phyloP scores from a whole-genome alignment of 208 protist genomes.

The Acanthamoeba sp. region DNA sequence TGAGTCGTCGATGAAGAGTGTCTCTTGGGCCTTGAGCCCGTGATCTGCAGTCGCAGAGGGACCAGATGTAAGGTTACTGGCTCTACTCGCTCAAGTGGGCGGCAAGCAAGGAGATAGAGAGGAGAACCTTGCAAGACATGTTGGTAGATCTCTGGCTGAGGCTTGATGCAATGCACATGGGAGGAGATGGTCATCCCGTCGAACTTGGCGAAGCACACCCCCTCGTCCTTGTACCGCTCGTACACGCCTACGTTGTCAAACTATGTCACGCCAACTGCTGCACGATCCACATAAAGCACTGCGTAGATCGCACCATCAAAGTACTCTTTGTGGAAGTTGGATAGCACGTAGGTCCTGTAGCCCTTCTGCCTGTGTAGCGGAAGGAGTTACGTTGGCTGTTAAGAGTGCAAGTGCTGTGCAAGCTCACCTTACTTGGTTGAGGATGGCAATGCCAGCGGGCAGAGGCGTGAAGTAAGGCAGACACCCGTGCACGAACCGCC shows the following conservation, averaged over 20 bases:
- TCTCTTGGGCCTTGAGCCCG: background rate
- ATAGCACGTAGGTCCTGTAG: conserved; percentile 33
- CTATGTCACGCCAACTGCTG: background rate
- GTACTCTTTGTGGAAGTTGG: conserved; percentile 68
- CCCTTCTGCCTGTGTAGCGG: background rate
- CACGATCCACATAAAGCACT: background rate
- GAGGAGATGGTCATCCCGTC: conserved; percentile 51
- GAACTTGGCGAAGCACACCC: conserved; percentile 34
- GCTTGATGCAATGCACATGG: conserved; percentile 46
- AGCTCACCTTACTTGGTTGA: conserved; percentile 29
- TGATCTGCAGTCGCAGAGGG: background rate
- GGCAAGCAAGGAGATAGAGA: background rate
- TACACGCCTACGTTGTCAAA: background rate
- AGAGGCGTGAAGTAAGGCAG: conserved; percentile 38
- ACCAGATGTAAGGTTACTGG: background rate
- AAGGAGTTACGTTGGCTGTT: background rate
- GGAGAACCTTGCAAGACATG: background rate
- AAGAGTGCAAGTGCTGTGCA: background rate
- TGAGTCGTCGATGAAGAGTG: conserved; percentile 38
- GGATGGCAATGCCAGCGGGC: background rate
- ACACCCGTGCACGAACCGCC: conserved; percentile 24
- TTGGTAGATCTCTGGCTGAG: conserved; percentile 49
- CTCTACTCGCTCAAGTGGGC: background rate
- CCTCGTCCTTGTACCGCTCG: conserved; percentile 42
- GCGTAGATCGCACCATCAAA: background rate